Evolutionary conservation across 805 yeast species (phyloP), one percentile per base, ranked within the genome.

Genomic region (Ogataea paradorogensis): DNA sequence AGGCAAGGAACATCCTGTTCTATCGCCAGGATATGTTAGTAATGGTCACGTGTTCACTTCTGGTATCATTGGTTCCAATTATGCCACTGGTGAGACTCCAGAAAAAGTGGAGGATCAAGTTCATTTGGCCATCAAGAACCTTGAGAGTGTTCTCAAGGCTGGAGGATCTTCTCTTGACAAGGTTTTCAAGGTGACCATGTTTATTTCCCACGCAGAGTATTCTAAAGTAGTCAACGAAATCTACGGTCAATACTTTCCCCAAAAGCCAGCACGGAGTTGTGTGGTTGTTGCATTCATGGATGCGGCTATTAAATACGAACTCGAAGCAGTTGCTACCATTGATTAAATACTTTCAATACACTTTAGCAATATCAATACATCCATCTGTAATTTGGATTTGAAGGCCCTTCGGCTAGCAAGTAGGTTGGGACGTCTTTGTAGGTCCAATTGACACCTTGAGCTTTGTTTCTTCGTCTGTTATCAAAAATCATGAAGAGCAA

Each of bases 251-350:
- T 65, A 69, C 50, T 74, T 76, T 58, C 66, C 70, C 2, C 64
- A 65, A 27, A 64, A 65, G 46, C 82, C 82, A n/a, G 77, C 78
- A 5, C 65, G 81, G 58, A 66, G 72, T 36, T 72, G 78, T 54
- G 65, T 76, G 23, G 66, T 76, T 37, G 79, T 70, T 28, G 71
- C 66, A 6, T 74, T 76, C 56, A 74, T 74, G 61, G 71, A 74
- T 55, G 64, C 71, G 5, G 52, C 61, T 9, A 52, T 74, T 33
- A 70, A 73, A 50, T 73, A 73, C 35, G 80, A 75, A 51, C 53
- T 74, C 36, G 80, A 75, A 47, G 67, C 47, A 1, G 40, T 48
- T 34, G 52, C 52, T 10, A 50, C 64, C 25, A 32, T 53, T 20
- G 59, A 63, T 39, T 44, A 44, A 21, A 27, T 27, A 20, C 9